Evolutionary conservation across 768 basidiomycete species (phyloP), one percentile per base, ranked within the genome.

Genomic region (Wakefieldia striispora): DNA sequence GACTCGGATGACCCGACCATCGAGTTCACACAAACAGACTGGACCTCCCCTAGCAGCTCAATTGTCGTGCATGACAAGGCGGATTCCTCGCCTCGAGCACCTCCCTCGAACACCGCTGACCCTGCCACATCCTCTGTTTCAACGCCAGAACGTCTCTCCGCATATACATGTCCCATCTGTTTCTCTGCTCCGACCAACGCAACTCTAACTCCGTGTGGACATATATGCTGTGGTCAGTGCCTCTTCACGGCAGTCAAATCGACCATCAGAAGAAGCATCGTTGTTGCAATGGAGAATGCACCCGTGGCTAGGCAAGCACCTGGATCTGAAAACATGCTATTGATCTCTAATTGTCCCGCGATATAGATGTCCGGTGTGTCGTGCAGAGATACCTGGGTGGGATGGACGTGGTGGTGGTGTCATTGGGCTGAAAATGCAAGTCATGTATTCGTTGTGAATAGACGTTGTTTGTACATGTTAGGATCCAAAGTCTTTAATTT

Each of bases 91-190:
- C 23, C 47, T 13, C 38, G 10, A 13, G 31, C 16, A 19, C 19
- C 43, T 9, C 43, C 31, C 13, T 14, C 40, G 17, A n/a, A 27
- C 4, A 20, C 35, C 5, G 47, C 31, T 12, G 33, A 33, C 19
- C 26, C 23, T 13, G 13, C 26, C 34, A 23, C 40, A 0, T 19
- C 43, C 6, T 40, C 44, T 9, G 24, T 49, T 1, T 21, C 55
- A 1, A 7, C 40, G 2, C 50, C 56, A 7, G 65, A 66, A 37
- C 71, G 69, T 1, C 73, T 88, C 14, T 75, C 83, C 0, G 68
- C 75, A n/a, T 90, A 88, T 62, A 80, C 78, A 0, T 90, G 89
- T 60, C 89, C 89, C 10, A 85, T 91, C 52, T 91, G 89, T 61
- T 88, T 89, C 72, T 82, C 74, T 35, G 78, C 85, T 0, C 88